Evolutionary conservation across 805 yeast genomes (phyloP).

Genomic region (Suhomyces emberorum): DNA sequence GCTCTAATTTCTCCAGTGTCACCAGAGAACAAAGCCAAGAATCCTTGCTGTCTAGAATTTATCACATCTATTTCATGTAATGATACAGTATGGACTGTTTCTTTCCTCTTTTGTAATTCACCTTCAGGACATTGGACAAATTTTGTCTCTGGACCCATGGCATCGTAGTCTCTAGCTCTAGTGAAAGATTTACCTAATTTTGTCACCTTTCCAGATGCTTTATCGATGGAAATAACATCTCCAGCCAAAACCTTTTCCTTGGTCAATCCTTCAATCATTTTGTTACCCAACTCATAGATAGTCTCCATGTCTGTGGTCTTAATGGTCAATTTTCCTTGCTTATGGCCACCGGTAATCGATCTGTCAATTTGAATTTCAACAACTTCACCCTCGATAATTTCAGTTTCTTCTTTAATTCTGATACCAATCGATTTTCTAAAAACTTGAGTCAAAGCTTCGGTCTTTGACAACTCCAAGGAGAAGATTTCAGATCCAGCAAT

Average conservation of each 20-base stretch:
- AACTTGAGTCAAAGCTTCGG: conserved; percentile 95
- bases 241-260: conserved; percentile 96
- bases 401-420: conserved; percentile 94
- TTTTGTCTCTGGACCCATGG: conserved; percentile 97
- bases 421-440: conserved; percentile 95
- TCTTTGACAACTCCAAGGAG: conserved; percentile 87
- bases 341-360: conserved; percentile 94
- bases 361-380: conserved; percentile 95
- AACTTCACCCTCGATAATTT: conserved; percentile 97
- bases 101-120: conserved; percentile 92
- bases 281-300: conserved; percentile 88
- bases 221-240: conserved; percentile 92
- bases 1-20: conserved; percentile 97
- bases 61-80: conserved; percentile 97
- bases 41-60: conserved; percentile 96
- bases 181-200: conserved; percentile 95
- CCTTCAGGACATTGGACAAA: conserved; percentile 99
- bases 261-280: conserved; percentile 91
- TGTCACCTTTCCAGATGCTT: conserved; percentile 90
- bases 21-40: conserved; percentile 90
- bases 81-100: conserved; percentile 96
- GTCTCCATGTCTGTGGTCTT: conserved; percentile 99
- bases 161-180: conserved; percentile 95
- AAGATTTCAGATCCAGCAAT: conserved; percentile 92
- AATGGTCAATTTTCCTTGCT: conserved; percentile 95